phyloP scores from a whole-genome alignment of 176 grass and related monocot genomes.

The Hsuehochloa calcarea region DNA sequence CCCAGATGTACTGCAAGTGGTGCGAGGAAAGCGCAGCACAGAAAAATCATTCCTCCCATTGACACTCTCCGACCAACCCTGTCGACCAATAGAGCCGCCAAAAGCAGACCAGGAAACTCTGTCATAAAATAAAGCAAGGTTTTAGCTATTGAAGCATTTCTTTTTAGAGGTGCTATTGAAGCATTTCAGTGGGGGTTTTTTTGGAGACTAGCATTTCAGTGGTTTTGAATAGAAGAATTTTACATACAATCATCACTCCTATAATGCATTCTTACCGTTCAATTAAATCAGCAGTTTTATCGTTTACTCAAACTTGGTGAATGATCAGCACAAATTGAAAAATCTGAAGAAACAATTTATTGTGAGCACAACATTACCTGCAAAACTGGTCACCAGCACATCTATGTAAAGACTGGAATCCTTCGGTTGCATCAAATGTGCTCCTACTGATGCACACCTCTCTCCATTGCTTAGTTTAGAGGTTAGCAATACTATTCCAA shows the following conservation, averaged over 20 bases:
- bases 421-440: constrained; percentile 22
- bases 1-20: constrained; percentile 51
- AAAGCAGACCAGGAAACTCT: constrained; percentile 72
- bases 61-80: constrained; percentile 64
- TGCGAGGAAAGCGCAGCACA: constrained; percentile 44
- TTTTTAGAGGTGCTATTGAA: neutral
- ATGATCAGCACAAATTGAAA: neutral
- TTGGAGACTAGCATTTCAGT: neutral
- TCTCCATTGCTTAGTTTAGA: constrained; percentile 50
- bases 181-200: neutral
- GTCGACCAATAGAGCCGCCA: constrained; percentile 59
- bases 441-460: constrained; percentile 32
- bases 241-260: neutral
- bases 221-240: neutral
- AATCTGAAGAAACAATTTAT: neutral
- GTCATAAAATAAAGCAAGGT: constrained; percentile 13
- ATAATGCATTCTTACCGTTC: neutral
- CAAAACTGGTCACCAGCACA: constrained; percentile 64
- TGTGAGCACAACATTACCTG: constrained; percentile 32
- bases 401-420: constrained; percentile 47
- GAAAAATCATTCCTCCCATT: constrained; percentile 54
- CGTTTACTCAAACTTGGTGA: neutral
- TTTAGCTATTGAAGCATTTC: neutral
- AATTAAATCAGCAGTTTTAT: neutral
- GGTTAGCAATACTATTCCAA: constrained; percentile 65